Base-by-base conservation (phyloP, 1,284 basidiomycete species). In the Boletus semigastroideus region DNA sequence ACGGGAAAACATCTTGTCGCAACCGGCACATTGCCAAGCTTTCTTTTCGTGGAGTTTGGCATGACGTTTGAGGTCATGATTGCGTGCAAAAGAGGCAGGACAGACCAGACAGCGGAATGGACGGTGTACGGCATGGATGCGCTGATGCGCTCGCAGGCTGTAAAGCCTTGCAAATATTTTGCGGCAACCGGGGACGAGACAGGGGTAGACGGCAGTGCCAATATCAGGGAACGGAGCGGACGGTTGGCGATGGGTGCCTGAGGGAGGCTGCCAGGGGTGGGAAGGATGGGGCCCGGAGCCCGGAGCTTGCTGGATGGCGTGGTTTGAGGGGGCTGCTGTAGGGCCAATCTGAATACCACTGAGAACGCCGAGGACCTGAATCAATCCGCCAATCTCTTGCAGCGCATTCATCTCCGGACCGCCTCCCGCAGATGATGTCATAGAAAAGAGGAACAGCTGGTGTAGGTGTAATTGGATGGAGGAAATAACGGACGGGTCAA, bases 11-110 rank as follows among this genome's bases (percentile, higher is more conserved):
- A 84, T 71, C 67, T 87, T 87, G 37, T 76, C 77, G 62, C 87
- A 90, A 1, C 84, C 85, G 34, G 72, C 73, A 59, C 88, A 90
- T 58, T 82, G 79, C 79, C 80, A 90, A 28, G 82, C 84, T 53
- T 78, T 82, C 59, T 75, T 79, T 49, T 83, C 84, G 64, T 89
- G 87, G 33, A 86, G 71, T 59, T 80, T 80, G 27, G 78, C 65
- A 64, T 90, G 87, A 16, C 87, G 79, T 68, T 87, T 87, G 38
- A 90, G 74, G 64, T 90, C 87, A 57, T 90, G 86, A 57, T 85
- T 87, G 42, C 87, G 77, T 6, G 82, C 80, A 68, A 90, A 90
- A 10, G 83, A 82, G 8, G 87, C 87, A 11, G 86, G 82, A 53
- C 87, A 90, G 2, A 68, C 63, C 3, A 64, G 67, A 61, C 87